Evolutionary conservation across 1,284 basidiomycete species (phyloP).

Genomic region (Thelephora terrestris): DNA sequence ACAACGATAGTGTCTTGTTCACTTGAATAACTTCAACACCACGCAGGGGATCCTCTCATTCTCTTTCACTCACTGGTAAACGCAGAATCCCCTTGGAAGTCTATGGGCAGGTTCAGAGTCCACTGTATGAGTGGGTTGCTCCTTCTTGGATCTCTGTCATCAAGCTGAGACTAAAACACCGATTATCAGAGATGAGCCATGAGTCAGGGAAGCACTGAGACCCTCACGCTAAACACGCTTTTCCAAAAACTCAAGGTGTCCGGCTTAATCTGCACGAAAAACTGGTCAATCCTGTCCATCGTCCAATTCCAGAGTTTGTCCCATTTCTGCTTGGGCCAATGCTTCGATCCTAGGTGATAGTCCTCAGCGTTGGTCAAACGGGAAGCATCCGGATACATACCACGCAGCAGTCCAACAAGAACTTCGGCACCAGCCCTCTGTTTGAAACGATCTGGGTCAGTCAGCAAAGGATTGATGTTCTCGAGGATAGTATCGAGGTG

Average conservation of each 20-base stretch:
- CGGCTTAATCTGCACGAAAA: constrained; percentile 75
- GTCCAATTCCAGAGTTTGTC: constrained; percentile 78
- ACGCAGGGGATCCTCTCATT: constrained; percentile 2
- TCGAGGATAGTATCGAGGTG: constrained; percentile 44
- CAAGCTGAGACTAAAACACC: constrained; percentile 47
- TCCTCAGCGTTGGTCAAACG: constrained; percentile 4
- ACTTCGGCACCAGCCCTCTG: constrained; percentile 89
- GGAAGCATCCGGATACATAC: constrained; percentile 22
- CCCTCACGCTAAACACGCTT: constrained; percentile 45
- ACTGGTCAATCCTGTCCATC: constrained; percentile 51
- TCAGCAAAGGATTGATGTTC: constrained; percentile 49
- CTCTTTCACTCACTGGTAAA: constrained; percentile 49
- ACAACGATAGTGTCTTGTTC: constrained; percentile 55
- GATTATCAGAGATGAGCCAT: constrained; percentile 2
- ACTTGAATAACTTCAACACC: constrained; percentile 30
- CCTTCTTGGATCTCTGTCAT: constrained; percentile 80
- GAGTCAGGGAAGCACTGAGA: not conserved
- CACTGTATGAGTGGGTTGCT: constrained; percentile 72
- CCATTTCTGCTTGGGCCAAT: constrained; percentile 68
- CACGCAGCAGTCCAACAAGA: constrained; percentile 64
- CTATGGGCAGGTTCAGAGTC: constrained; percentile 66
- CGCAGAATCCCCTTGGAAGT: constrained; percentile 73
- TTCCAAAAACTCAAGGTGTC: constrained; percentile 78
- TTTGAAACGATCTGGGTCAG: constrained; percentile 78
- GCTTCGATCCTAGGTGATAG: constrained; percentile 63